These are phyloP conservation scores for Hanseniaspora thailandica DNA, from an alignment of 805 yeast genomes.

Conservation along the genomic window DNA sequence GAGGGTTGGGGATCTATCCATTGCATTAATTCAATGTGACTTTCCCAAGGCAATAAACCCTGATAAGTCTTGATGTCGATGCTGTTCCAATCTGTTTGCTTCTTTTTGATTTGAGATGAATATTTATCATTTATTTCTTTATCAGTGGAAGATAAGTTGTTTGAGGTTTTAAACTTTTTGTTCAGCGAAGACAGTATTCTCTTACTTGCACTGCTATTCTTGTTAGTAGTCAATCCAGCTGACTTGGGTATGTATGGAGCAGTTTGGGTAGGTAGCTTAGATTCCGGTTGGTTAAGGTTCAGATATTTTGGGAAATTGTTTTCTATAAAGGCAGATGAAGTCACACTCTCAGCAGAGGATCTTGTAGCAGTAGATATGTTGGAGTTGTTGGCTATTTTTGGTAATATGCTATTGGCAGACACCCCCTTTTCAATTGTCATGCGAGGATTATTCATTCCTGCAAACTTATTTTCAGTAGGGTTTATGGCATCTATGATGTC, in stretches of 20 bases:
- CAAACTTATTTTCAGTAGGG: background rate
- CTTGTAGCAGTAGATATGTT: background rate
- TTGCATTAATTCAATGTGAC: constrained; percentile 21
- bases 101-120: background rate
- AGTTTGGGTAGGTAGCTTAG: background rate
- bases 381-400: background rate
- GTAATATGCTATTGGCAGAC: background rate
- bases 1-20: constrained; percentile 33
- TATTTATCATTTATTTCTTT: background rate
- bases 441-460: background rate
- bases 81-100: background rate
- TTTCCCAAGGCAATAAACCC: constrained; percentile 6
- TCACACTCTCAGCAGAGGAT: constrained; percentile 11
- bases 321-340: constrained; percentile 12
- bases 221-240: background rate
- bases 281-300: background rate
- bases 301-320: constrained; percentile 7
- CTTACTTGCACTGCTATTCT: background rate
- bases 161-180: constrained; percentile 2
- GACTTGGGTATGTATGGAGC: background rate
- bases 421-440: background rate
- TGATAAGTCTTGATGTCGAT: background rate
- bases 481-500: background rate
- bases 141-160: background rate
- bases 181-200: background rate